phyloP scores from a whole-genome alignment of 768 basidiomycete species.

The Suillus subluteus region DNA sequence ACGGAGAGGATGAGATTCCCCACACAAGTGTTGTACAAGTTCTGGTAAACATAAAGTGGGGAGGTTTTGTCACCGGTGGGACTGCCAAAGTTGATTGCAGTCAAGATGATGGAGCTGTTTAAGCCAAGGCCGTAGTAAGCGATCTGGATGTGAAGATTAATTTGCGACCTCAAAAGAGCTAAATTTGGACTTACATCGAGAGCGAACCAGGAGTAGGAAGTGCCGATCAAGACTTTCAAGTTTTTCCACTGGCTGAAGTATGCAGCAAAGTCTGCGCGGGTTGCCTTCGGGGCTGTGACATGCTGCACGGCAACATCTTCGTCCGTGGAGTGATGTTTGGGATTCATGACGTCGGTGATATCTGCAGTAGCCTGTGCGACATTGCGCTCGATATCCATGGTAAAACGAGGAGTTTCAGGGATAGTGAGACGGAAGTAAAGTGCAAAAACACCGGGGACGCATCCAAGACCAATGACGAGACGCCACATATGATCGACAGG shows the following conservation, averaged over 20 bases:
- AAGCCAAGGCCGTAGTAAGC: constrained; percentile 90
- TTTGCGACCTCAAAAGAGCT: neutral
- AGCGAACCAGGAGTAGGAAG: constrained; percentile 87
- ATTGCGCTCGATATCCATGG: constrained; percentile 90
- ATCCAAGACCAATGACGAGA: constrained; percentile 85
- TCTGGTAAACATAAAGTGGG: constrained; percentile 50
- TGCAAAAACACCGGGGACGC: constrained; percentile 77
- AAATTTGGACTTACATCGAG: constrained; percentile 60
- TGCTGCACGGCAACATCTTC: constrained; percentile 62
- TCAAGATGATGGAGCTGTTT: constrained; percentile 77
- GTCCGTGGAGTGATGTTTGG: constrained; percentile 50
- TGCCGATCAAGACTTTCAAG: constrained; percentile 76
- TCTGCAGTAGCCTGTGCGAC: constrained; percentile 74
- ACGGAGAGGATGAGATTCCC: constrained; percentile 79
- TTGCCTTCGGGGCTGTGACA: constrained; percentile 70
- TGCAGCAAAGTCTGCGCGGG: constrained; percentile 62
- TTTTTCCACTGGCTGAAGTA: constrained; percentile 81
- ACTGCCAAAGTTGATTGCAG: constrained; percentile 67
- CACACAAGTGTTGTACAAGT: constrained; percentile 64
- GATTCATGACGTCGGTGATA: constrained; percentile 69
- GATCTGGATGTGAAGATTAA: constrained; percentile 46
- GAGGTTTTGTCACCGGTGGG: constrained; percentile 34
- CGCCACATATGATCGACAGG: constrained; percentile 85
- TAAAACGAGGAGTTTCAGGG: constrained; percentile 89
- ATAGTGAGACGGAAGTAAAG: constrained; percentile 94